A percentile compares a stretch with the other conserved stretches of the same genome.
Conservation (phyloP, 345 rosid species). For the Angophora floribunda region DNA sequence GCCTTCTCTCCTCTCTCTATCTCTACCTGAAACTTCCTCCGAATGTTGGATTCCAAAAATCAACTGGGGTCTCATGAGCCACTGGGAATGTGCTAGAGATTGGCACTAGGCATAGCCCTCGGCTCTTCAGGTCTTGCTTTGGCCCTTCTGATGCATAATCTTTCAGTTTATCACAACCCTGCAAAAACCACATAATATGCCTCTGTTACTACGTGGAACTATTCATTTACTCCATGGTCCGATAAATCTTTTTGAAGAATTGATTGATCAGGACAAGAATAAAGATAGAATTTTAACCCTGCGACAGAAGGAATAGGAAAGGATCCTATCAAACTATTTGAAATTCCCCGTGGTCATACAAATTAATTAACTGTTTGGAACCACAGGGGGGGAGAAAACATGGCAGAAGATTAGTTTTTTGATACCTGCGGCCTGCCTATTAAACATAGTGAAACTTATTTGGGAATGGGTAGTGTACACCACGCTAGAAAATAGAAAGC, state of each 20-base stretch:
- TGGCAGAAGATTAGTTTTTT: background rate
- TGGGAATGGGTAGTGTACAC: background rate
- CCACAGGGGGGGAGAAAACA: background rate
- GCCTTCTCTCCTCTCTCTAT: background rate
- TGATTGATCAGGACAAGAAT: background rate
- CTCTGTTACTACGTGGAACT: background rate
- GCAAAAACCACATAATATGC: background rate
- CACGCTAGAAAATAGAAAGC: background rate
- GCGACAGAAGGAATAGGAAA: background rate
- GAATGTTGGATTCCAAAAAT: slow-evolving; percentile 70
- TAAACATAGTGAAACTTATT: background rate
- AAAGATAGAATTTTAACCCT: background rate
- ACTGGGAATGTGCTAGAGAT: slow-evolving; percentile 72
- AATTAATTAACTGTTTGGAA: background rate
- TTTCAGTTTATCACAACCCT: slow-evolving; percentile 25
- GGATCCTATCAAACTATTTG: background rate
- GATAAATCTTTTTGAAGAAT: background rate
- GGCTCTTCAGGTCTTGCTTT: slow-evolving; percentile 58
- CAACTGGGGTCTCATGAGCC: slow-evolving; percentile 49
- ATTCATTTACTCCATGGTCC: background rate
- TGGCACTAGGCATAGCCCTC: slow-evolving; percentile 83
- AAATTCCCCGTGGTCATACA: background rate
- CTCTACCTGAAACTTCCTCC: slow-evolving; percentile 54
- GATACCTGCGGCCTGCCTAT: background rate
- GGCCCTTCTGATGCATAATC: slow-evolving; percentile 19